Percentiles rank a stretch among this genome's conserved stretches.
Evolutionary conservation across 2,329 filamentous ascomycete species (phyloP).

Genomic region (Podosphaera fusca): DNA sequence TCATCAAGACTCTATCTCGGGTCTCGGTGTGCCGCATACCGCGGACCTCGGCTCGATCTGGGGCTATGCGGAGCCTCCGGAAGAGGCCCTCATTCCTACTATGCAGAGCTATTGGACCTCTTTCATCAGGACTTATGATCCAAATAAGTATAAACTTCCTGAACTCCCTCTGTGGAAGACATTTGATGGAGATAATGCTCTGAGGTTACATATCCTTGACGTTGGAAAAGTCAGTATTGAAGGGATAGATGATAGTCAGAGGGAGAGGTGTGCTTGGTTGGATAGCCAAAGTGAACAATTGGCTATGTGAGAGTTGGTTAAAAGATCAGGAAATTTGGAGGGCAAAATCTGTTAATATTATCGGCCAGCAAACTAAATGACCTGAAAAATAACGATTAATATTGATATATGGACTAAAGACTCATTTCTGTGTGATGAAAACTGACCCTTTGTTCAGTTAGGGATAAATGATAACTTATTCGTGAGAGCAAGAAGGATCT

Average conservation of each 20-base stretch:
- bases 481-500: no score
- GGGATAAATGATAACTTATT: no score
- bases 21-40: slow-evolving; percentile 42
- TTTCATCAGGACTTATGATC: slow-evolving; percentile 43
- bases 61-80: slow-evolving; percentile 36
- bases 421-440: no score
- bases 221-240: slow-evolving; percentile 22
- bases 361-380: no score
- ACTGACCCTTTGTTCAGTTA: no score
- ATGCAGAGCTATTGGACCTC: slow-evolving; percentile 53
- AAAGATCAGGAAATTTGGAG: no score
- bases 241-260: slow-evolving; percentile 18
- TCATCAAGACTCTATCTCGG: slow-evolving; percentile 24
- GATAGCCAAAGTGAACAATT: not conserved
- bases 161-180: slow-evolving; percentile 28
- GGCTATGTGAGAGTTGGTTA: not conserved
- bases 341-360: no score
- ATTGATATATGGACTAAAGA: no score
- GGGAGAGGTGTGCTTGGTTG: slow-evolving; percentile 12
- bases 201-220: slow-evolving; percentile 20
- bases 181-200: slow-evolving; percentile 16
- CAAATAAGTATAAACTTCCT: slow-evolving; percentile 29
- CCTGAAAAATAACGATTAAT: no score
- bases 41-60: slow-evolving; percentile 45
- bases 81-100: slow-evolving; percentile 32